These are phyloP conservation scores for Austroboletus olivaceoglutinosus DNA, from an alignment of 1,284 basidiomycete species.

Conservation along the genomic window DNA sequence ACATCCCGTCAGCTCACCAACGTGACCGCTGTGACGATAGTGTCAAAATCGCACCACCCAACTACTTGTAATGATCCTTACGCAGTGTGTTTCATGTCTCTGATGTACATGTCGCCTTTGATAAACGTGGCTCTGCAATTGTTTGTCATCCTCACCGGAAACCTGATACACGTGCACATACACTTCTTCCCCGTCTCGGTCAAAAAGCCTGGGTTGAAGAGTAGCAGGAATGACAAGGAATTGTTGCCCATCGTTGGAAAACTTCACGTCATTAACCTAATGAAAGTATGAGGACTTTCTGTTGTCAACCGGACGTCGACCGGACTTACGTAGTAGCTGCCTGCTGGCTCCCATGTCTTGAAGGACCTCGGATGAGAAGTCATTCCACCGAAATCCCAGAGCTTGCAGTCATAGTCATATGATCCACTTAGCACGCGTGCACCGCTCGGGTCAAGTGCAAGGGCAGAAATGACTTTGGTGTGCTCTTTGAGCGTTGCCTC, in stretches of 20 bases:
- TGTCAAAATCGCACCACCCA: slow-evolving; percentile 10
- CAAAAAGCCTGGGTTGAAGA: slow-evolving; percentile 84
- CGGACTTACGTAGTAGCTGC: slow-evolving; percentile 82
- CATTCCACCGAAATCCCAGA: slow-evolving; percentile 99
- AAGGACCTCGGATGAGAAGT: slow-evolving; percentile 86
- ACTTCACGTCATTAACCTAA: slow-evolving; percentile 87
- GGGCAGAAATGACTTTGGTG: slow-evolving; percentile 89
- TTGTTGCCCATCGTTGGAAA: slow-evolving; percentile 80
- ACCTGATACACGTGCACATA: slow-evolving; percentile 52
- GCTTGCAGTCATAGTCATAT: slow-evolving; percentile 95
- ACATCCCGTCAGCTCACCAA: slow-evolving; percentile 87
- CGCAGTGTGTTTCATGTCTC: slow-evolving; percentile 98
- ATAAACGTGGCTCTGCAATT: slow-evolving; percentile 76
- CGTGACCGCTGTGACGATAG: slow-evolving; percentile 75
- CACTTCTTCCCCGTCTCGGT: slow-evolving; percentile 87
- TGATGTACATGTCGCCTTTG: slow-evolving; percentile 97
- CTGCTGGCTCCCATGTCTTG: slow-evolving; percentile 92
- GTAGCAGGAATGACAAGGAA: slow-evolving; percentile 89
- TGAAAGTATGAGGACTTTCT: slow-evolving; percentile 5
- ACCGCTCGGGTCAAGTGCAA: slow-evolving; percentile 90
- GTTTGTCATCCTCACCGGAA: slow-evolving; percentile 38
- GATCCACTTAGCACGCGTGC: slow-evolving; percentile 89
- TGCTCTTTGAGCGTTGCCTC: slow-evolving; percentile 92
- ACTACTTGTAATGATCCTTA: slow-evolving; percentile 39
- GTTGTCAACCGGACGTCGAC: slow-evolving; percentile 1